A percentile compares a stretch with the other conserved stretches of the same genome.
These are phyloP conservation scores for Talaromyces pinophilus DNA, from an alignment of 2,329 filamentous ascomycete genomes.

Conservation along the genomic window DNA sequence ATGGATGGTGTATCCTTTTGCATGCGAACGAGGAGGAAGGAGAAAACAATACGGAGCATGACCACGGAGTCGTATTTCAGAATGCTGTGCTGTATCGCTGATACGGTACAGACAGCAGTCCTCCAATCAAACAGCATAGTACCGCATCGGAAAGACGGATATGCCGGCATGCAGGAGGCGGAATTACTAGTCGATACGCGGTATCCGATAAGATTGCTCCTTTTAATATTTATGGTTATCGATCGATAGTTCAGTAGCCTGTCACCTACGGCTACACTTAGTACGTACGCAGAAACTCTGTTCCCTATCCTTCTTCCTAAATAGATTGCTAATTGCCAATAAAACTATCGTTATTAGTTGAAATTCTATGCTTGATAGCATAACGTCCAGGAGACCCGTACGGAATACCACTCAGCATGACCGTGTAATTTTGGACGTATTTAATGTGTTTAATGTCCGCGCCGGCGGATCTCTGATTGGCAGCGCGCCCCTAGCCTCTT, in stretches of 20 bases:
- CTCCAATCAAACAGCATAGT: constrained; percentile 3
- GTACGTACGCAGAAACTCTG: background rate
- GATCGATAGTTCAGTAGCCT: background rate
- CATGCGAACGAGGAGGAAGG: constrained; percentile 12
- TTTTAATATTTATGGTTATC: constrained; percentile 5
- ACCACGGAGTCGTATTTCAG: constrained; percentile 8
- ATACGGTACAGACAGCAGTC: constrained; percentile 8
- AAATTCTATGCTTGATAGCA: background rate
- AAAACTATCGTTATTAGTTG: background rate
- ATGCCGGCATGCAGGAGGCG: constrained; percentile 13
- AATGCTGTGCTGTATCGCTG: constrained; percentile 8
- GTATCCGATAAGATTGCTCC: constrained; percentile 19
- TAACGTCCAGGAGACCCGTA: background rate
- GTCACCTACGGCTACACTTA: background rate
- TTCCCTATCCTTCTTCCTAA: background rate
- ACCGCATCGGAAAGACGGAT: background rate
- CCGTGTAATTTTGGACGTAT: background rate
- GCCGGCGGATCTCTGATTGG: constrained; percentile 12
- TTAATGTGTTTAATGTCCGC: constrained; percentile 4
- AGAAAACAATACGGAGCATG: constrained; percentile 6
- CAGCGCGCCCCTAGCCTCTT: constrained; percentile 3
- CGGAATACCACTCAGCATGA: background rate
- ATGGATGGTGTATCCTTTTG: constrained; percentile 1
- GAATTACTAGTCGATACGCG: constrained; percentile 9
- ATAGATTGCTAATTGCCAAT: no score